Evolutionary conservation across 805 yeast species (phyloP).

Genomic region (Lachancea waltii): DNA sequence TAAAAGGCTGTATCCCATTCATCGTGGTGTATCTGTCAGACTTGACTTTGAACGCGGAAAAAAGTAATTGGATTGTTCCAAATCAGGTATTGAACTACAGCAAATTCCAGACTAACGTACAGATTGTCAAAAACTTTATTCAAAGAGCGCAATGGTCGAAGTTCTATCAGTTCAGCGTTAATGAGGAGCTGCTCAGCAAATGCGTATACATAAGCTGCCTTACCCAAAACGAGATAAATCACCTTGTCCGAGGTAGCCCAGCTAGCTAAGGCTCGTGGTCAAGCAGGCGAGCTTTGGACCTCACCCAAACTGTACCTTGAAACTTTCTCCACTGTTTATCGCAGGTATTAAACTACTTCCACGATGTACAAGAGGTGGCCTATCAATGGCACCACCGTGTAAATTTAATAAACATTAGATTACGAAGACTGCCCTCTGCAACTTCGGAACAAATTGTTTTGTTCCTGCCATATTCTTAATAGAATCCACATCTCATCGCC

Average conservation of each 20-base stretch:
- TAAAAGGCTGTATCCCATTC: conserved; percentile 84
- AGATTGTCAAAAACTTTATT: conserved; percentile 67
- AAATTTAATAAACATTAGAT: too few relatives aligned
- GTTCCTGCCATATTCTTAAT: too few relatives aligned
- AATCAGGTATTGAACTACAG: conserved; percentile 61
- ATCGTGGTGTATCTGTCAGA: conserved; percentile 82
- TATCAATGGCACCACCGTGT: too few relatives aligned
- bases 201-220: conserved; percentile 76
- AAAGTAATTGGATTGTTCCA: conserved; percentile 29
- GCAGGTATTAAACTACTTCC: too few relatives aligned
- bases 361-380: too few relatives aligned
- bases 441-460: too few relatives aligned
- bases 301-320: too few relatives aligned
- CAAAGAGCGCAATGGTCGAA: conserved; percentile 82
- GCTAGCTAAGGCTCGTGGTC: background rate
- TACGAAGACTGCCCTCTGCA: too few relatives aligned
- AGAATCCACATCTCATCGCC: too few relatives aligned
- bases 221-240: conserved; percentile 62
- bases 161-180: conserved; percentile 49
- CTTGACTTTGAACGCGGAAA: conserved; percentile 56
- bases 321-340: too few relatives aligned
- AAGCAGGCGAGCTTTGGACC: background rate
- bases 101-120: conserved; percentile 68
- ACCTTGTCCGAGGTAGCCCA: too few relatives aligned
- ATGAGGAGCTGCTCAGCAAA: conserved; percentile 66